Conservation (phyloP, 78 protist genomes). For the Emiliania huxleyi region DNA sequence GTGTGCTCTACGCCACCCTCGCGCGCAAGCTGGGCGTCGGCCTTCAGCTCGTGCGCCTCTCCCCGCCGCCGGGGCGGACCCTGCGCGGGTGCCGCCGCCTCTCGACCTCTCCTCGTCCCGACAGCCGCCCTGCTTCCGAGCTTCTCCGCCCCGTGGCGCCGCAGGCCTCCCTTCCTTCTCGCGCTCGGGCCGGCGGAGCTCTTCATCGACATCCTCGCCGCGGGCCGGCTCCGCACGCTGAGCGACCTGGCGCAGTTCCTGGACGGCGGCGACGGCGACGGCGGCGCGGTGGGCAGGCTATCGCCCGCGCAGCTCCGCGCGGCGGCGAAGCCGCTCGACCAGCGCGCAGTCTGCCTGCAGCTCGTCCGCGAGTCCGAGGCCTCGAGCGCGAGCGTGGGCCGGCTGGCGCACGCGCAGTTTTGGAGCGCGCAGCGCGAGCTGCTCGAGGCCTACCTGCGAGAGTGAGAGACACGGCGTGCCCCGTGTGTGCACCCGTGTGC, state of each 20-base stretch:
- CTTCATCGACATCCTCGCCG: background rate
- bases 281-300: background rate
- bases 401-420: background rate
- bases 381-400: background rate
- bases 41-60: background rate
- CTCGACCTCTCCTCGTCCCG: background rate
- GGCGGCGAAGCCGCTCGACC: background rate
- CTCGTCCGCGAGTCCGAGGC: background rate
- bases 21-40: background rate
- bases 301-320: background rate
- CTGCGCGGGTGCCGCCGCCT: background rate
- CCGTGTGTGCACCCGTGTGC: too few species aligned
- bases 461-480: too few species aligned
- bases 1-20: background rate
- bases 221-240: background rate
- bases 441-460: too few species aligned
- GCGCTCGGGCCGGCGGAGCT: background rate
- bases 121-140: background rate
- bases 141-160: background rate
- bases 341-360: background rate
- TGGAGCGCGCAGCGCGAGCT: background rate
- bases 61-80: background rate
- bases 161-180: background rate
- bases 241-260: background rate
- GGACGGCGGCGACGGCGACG: background rate